phyloP scores from a whole-genome alignment of 164 flowering plant genomes.

The Aristolochia californica region DNA sequence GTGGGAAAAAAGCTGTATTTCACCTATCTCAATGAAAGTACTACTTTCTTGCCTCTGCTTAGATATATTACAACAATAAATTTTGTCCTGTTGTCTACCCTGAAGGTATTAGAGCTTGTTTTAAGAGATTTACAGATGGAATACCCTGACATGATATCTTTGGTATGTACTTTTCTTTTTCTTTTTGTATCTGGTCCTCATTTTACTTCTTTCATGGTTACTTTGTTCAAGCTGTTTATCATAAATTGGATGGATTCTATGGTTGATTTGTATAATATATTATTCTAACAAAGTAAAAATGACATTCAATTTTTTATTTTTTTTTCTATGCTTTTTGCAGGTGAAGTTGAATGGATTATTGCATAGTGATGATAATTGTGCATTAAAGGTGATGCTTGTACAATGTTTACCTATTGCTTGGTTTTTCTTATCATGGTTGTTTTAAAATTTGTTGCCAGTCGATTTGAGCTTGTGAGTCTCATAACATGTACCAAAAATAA shows the following conservation, averaged over 20 bases:
- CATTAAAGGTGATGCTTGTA: slow-evolving; percentile 52
- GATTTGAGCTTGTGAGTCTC: background rate
- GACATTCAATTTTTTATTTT: too few relatives aligned
- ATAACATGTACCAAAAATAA: too few relatives aligned
- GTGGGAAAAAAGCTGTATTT: slow-evolving; percentile 70
- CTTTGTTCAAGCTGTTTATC: too few relatives aligned
- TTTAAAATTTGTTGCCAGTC: background rate
- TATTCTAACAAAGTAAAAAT: too few relatives aligned
- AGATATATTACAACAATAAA: background rate
- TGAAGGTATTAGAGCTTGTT: slow-evolving; percentile 84
- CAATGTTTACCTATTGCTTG: background rate
- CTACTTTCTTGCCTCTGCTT: background rate
- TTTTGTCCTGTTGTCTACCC: slow-evolving; percentile 1
- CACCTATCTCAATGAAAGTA: background rate
- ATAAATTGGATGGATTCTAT: too few relatives aligned
- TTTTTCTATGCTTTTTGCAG: slow-evolving; percentile 26
- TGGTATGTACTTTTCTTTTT: slow-evolving; percentile 34
- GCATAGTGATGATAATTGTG: slow-evolving; percentile 70
- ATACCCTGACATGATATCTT: slow-evolving; percentile 54
- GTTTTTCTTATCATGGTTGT: background rate
- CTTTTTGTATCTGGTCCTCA: too few relatives aligned
- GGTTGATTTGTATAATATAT: too few relatives aligned
- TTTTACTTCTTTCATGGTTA: too few relatives aligned
- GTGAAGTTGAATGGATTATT: slow-evolving; percentile 72
- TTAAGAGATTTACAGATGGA: slow-evolving; percentile 48